Evolutionary conservation across 2,329 filamentous ascomycete genomes (phyloP).

Genomic region (Xylariaceae sp.): DNA sequence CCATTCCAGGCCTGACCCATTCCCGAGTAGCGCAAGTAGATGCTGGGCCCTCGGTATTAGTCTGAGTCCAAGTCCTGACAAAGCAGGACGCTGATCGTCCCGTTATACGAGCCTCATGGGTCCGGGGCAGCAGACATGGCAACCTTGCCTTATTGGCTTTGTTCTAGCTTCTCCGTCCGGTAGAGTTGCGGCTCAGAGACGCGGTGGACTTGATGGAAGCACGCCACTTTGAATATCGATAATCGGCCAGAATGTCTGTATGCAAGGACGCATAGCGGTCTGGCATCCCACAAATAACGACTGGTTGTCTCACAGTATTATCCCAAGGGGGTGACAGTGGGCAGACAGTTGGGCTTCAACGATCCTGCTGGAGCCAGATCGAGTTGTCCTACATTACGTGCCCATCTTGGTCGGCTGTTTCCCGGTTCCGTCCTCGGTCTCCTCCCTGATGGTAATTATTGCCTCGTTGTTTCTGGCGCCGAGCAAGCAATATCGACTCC

Average conservation of each 20-base stretch:
- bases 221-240: constrained; percentile 9
- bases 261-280: constrained; percentile 11
- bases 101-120: background rate
- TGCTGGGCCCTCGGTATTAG: background rate
- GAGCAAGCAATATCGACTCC: constrained; percentile 2
- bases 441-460: constrained; percentile 1
- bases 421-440: constrained; percentile 4
- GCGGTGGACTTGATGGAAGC: background rate
- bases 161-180: background rate
- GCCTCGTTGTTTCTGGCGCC: constrained; percentile 7
- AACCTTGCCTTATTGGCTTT: background rate
- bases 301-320: constrained; percentile 11
- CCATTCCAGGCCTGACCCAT: too few relatives aligned
- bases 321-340: constrained; percentile 10
- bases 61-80: background rate
- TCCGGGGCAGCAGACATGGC: background rate
- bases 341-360: constrained; percentile 19
- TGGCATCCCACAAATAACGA: constrained; percentile 3
- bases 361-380: constrained; percentile 8
- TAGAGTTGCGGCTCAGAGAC: constrained; percentile 10
- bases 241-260: background rate
- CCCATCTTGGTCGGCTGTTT: constrained; percentile 5
- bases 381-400: constrained; percentile 14
- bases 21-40: background rate
- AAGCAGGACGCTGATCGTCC: background rate